A percentile compares a stretch with the other conserved stretches of the same genome.
These are phyloP conservation scores for Coemansia sp. DNA, from an alignment of 192 early-diverging fungal genomes.

Conservation along the genomic window DNA sequence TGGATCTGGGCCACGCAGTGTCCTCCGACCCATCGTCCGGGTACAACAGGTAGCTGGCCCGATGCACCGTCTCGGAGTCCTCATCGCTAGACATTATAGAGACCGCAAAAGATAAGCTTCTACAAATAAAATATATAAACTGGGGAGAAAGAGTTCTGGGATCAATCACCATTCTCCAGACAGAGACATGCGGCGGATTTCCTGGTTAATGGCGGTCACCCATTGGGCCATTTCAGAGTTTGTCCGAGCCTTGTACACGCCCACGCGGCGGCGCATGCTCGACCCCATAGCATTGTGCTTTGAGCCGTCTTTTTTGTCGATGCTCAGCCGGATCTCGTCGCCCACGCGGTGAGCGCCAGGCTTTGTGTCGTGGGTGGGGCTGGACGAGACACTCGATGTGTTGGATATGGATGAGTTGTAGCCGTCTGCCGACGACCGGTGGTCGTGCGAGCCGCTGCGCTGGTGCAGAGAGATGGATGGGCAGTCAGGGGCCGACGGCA, in stretches of 20 bases:
- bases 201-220: constrained; percentile 55
- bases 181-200: constrained; percentile 52
- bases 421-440: constrained; percentile 19
- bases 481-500: not conserved
- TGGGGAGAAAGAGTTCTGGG: not conserved
- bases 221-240: constrained; percentile 56
- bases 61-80: constrained; percentile 4
- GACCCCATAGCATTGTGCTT: constrained; percentile 27
- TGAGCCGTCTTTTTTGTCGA: constrained; percentile 20
- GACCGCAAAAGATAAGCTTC: too few relatives aligned
- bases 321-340: constrained; percentile 22
- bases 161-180: constrained; percentile 30
- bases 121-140: not conserved
- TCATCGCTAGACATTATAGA: not conserved
- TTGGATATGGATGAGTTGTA: constrained; percentile 34
- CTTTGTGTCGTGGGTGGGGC: constrained; percentile 9
- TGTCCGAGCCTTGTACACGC: constrained; percentile 50
- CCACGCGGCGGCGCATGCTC: constrained; percentile 34
- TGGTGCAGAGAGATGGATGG: constrained; percentile 6
- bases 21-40: constrained; percentile 12
- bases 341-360: constrained; percentile 38
- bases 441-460: constrained; percentile 16
- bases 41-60: constrained; percentile 32
- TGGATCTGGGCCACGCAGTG: constrained; percentile 15
- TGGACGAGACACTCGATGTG: constrained; percentile 19